Percentiles rank a stretch among this genome's conserved stretches.
Conservation (phyloP, 1,139 yeast species). For the Candida neerlandica region DNA sequence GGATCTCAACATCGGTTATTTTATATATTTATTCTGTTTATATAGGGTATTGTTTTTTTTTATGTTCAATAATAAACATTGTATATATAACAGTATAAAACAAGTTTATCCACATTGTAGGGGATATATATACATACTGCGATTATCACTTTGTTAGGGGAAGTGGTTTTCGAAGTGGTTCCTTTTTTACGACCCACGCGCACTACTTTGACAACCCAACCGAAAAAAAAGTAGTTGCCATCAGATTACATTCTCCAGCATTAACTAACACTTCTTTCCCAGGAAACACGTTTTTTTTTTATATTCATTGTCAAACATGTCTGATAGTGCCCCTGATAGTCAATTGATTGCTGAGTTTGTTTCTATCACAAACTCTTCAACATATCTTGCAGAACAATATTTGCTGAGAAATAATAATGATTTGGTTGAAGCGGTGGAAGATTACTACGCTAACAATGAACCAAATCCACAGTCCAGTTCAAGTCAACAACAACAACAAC, state of each 20-base stretch:
- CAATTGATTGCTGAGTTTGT: constrained; percentile 55
- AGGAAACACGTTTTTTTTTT: neutral
- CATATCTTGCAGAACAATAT: constrained; percentile 46
- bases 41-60: constrained; percentile 2
- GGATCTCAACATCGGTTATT: constrained; percentile 55
- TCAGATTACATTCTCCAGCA: neutral
- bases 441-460: constrained; percentile 33
- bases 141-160: too few relatives aligned
- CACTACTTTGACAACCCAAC: neutral
- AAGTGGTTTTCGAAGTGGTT: too few relatives aligned
- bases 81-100: constrained; percentile 2
- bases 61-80: constrained; percentile 2
- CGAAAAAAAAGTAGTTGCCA: constrained; percentile 3
- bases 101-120: neutral
- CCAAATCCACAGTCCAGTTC: constrained; percentile 8
- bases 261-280: neutral
- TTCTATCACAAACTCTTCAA: constrained; percentile 40
- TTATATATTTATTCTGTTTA: constrained; percentile 18
- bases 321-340: constrained; percentile 18
- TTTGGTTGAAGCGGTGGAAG: constrained; percentile 46
- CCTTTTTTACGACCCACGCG: too few relatives aligned
- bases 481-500: neutral
- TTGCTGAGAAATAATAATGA: constrained; percentile 41
- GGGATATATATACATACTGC: too few relatives aligned
- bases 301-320: constrained; percentile 15